A percentile compares a stretch with the other conserved stretches of the same genome.
These are phyloP conservation scores for Botryosphaeria agaves DNA, from an alignment of 2,329 filamentous ascomycete genomes.

Conservation along the genomic window DNA sequence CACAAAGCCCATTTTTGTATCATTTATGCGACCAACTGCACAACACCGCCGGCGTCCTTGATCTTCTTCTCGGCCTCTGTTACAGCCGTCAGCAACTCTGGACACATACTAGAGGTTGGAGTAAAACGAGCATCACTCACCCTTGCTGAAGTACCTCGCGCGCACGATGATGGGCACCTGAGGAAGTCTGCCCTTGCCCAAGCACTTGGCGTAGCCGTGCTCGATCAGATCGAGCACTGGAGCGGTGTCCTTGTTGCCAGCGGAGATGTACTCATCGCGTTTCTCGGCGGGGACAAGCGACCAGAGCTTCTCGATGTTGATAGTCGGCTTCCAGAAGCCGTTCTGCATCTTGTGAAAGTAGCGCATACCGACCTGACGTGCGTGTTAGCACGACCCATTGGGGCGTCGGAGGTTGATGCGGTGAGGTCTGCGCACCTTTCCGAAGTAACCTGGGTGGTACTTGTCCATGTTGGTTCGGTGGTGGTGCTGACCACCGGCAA, in stretches of 20 bases:
- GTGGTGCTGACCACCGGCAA: conserved; percentile 73
- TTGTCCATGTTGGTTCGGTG: conserved; percentile 86
- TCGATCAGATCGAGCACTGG: conserved; percentile 96
- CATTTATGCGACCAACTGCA: conserved; percentile 82
- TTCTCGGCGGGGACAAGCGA: conserved; percentile 84
- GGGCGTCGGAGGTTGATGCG: no score
- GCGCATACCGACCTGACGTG: no score
- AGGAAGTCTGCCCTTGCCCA: conserved; percentile 88
- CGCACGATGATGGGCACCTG: conserved; percentile 86
- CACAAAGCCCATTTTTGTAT: no score
- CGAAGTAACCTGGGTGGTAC: conserved; percentile 98
- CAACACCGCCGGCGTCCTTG: conserved; percentile 87
- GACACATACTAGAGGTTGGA: no score
- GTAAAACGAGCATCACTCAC: no score
- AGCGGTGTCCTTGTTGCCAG: conserved; percentile 74
- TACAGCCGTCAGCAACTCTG: conserved; percentile 87
- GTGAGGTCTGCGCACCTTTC: no score
- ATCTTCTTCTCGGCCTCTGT: conserved; percentile 98
- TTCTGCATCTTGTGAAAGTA: conserved; percentile 95
- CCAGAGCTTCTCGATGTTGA: conserved; percentile 99
- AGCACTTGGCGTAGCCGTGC: conserved; percentile 97
- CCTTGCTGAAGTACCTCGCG: conserved; percentile 88
- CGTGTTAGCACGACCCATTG: no score
- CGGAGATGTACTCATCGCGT: conserved; percentile 75
- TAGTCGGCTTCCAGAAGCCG: conserved; percentile 95